Evolutionary conservation across 2,329 filamentous ascomycete species (phyloP).

Genomic region (Neonectria faginata): DNA sequence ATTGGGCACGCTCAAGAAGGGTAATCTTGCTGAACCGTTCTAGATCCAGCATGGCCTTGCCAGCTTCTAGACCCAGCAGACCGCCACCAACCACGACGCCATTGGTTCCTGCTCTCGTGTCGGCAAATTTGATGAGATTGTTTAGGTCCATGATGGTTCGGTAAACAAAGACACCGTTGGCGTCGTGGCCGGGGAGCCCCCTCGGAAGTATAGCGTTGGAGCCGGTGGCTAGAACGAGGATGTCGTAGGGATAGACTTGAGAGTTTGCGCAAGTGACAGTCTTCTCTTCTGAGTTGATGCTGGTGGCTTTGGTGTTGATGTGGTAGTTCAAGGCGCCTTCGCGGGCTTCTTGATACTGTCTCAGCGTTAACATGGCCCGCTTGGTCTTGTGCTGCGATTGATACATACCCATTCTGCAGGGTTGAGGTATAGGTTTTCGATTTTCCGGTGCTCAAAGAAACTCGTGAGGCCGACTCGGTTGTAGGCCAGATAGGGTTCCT

Average conservation of each 20-base stretch:
- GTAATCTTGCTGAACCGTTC: conserved; percentile 79
- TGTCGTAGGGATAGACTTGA: conserved; percentile 78
- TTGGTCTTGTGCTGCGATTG: background rate
- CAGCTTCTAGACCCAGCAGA: conserved; percentile 86
- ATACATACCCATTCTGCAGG: conserved; percentile 79
- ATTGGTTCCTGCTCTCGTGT: conserved; percentile 72
- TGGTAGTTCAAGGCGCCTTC: conserved; percentile 79
- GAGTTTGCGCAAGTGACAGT: conserved; percentile 77
- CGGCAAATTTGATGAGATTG: conserved; percentile 79
- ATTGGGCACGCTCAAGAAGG: conserved; percentile 83
- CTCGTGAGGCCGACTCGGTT: conserved; percentile 90
- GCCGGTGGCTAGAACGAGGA: conserved; percentile 86
- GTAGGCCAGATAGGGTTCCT: conserved; percentile 89
- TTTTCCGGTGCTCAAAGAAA: conserved; percentile 87
- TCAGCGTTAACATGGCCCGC: conserved; percentile 17
- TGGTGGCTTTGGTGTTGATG: conserved; percentile 77
- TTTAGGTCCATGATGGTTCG: conserved; percentile 86
- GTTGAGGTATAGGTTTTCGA: conserved; percentile 91
- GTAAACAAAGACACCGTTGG: conserved; percentile 89
- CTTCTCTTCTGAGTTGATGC: conserved; percentile 73
- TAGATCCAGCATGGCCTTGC: conserved; percentile 91
- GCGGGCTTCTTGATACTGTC: conserved; percentile 73
- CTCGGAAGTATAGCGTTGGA: conserved; percentile 81
- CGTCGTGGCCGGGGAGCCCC: conserved; percentile 81
- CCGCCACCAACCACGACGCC: conserved; percentile 88